Percentiles rank a stretch among this genome's conserved stretches.
Conservation (phyloP, 345 rosid genomes). For the Pistacia atlantica region DNA sequence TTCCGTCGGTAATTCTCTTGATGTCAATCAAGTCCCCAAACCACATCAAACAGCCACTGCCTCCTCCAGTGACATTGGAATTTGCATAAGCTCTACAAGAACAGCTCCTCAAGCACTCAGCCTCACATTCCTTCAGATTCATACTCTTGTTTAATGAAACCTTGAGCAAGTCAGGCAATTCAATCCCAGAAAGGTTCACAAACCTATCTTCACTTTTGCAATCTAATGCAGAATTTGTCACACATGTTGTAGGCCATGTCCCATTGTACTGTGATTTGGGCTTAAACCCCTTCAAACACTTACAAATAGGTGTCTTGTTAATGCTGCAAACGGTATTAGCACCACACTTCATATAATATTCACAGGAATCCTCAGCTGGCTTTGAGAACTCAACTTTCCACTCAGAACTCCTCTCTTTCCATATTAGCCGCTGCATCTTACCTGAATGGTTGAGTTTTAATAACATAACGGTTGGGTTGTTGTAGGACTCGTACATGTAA, state of each 20-base stretch:
- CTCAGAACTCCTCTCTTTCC: slow-evolving; percentile 18
- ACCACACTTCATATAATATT: slow-evolving; percentile 27
- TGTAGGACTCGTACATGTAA: slow-evolving; percentile 22
- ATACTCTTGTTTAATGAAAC: slow-evolving; percentile 12
- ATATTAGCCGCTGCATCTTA: slow-evolving; percentile 3
- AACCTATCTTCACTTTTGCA: neutral
- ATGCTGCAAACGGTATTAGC: slow-evolving; percentile 27
- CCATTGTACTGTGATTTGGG: slow-evolving; percentile 12
- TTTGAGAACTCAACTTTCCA: slow-evolving; percentile 19
- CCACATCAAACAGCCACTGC: slow-evolving; percentile 36
- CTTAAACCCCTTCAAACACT: slow-evolving; percentile 31
- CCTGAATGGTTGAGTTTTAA: neutral
- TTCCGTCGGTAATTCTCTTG: slow-evolving; percentile 1
- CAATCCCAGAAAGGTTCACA: slow-evolving; percentile 3
- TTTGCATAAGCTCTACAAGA: slow-evolving; percentile 32
- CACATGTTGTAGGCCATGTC: neutral
- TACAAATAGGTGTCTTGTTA: slow-evolving; percentile 31
- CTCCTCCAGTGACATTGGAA: slow-evolving; percentile 22
- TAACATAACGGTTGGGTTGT: neutral
- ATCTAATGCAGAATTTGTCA: neutral
- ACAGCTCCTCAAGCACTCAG: slow-evolving; percentile 24
- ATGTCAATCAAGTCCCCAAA: slow-evolving; percentile 30
- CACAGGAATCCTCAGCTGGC: slow-evolving; percentile 31
- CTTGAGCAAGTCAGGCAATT: neutral
- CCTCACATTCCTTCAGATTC: slow-evolving; percentile 22